These are phyloP conservation scores for Leccinum holopus DNA, from an alignment of 1,284 basidiomycete genomes.

Conservation along the genomic window DNA sequence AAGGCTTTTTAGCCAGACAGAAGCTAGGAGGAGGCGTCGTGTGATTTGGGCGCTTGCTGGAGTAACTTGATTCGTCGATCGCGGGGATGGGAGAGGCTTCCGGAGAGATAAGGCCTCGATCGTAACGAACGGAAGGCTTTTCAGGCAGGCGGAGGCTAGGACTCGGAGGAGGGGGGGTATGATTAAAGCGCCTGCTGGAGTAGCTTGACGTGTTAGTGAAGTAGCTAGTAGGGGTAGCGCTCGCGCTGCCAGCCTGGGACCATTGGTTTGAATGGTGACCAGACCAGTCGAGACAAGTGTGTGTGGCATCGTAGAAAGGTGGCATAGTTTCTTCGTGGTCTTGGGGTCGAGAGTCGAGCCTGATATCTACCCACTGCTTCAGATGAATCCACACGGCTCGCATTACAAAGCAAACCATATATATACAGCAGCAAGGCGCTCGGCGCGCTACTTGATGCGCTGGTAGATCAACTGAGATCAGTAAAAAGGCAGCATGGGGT, in stretches of 20 bases:
- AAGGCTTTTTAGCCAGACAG: not conserved
- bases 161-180: not conserved
- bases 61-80: not conserved
- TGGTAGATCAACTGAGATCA: no score
- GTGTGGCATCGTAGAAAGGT: not conserved
- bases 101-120: no score
- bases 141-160: not conserved
- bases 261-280: not conserved
- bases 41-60: not conserved
- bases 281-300: not conserved
- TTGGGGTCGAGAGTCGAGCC: not conserved
- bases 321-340: not conserved
- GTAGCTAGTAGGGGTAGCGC: not conserved
- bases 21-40: not conserved
- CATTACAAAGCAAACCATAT: not conserved
- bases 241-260: not conserved
- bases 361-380: no score
- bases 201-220: not conserved
- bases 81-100: not conserved
- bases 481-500: no score
- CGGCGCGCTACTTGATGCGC: no score
- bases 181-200: not conserved
- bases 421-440: no score
- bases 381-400: not conserved
- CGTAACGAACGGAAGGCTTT: not conserved